These are phyloP conservation scores for Limnomonas spitsbergensis DNA, from an alignment of 139 green algal genomes.

Conservation along the genomic window DNA sequence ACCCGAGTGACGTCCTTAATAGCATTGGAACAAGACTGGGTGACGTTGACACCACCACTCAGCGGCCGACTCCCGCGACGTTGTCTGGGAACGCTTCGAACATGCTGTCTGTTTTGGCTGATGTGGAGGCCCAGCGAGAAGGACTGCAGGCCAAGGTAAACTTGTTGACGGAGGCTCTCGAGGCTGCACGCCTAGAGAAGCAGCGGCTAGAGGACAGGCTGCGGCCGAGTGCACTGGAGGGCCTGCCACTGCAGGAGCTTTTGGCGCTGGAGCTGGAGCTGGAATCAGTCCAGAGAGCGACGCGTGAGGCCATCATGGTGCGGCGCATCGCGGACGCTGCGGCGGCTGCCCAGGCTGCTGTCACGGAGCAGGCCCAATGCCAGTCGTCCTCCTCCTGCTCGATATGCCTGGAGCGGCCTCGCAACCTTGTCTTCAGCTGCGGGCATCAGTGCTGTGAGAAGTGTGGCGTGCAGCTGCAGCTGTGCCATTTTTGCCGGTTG, in stretches of 20 bases:
- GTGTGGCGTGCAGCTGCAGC: slow-evolving; percentile 30
- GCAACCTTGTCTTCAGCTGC: slow-evolving; percentile 47
- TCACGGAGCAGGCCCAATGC: slow-evolving; percentile 4
- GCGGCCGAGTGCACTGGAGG: slow-evolving; percentile 22
- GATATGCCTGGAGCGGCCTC: slow-evolving; percentile 46
- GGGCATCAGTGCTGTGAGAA: slow-evolving; percentile 44
- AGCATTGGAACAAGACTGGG: no score
- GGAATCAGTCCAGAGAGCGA: slow-evolving; percentile 16
- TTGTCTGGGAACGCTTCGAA: no score
- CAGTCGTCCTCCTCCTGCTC: slow-evolving; percentile 27
- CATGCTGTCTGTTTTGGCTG: no score
- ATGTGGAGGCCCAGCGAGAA: slow-evolving; percentile 7
- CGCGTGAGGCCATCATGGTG: slow-evolving; percentile 36
- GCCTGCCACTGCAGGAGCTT: slow-evolving; percentile 9
- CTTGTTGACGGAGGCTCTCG: slow-evolving; percentile 22
- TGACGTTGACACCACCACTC: no score
- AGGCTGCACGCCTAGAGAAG: slow-evolving; percentile 26
- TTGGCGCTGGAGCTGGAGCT: slow-evolving; percentile 40
- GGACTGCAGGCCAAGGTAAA: slow-evolving; percentile 24
- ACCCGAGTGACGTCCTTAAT: no score
- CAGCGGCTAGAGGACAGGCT: background rate
- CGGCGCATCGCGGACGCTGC: slow-evolving; percentile 34
- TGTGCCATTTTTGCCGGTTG: slow-evolving; percentile 41
- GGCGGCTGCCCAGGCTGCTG: background rate
- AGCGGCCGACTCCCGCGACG: no score